Conservation (phyloP, 805 yeast genomes). For the Kodamaea sagamina region DNA sequence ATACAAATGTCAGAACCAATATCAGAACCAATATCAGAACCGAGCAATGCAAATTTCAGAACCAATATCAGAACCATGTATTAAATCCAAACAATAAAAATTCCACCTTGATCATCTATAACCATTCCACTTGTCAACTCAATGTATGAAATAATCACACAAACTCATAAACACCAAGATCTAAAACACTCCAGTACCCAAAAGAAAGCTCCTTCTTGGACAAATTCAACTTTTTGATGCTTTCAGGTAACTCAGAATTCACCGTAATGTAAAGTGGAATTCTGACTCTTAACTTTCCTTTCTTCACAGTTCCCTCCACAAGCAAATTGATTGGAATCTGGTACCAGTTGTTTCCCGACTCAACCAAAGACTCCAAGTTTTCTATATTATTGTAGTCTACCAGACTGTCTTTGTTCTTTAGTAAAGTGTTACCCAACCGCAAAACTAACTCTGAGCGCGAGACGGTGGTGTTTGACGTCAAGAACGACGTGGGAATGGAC, state of each 20-base stretch:
- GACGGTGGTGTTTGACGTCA: conserved; percentile 30
- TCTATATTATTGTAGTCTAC: conserved; percentile 10
- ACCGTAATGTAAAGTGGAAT: conserved; percentile 36
- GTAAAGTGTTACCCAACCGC: conserved; percentile 21
- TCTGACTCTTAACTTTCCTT: conserved; percentile 14
- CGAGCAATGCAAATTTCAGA: no score
- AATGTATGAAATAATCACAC: no score
- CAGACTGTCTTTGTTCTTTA: conserved; percentile 4
- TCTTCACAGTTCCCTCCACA: conserved; percentile 5
- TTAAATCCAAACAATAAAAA: no score
- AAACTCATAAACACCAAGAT: conserved; percentile 15
- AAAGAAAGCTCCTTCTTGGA: conserved; percentile 21
- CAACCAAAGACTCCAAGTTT: conserved; percentile 20
- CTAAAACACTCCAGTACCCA: conserved; percentile 30
- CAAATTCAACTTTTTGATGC: conserved; percentile 18
- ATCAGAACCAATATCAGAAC: no score
- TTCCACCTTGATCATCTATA: no score
- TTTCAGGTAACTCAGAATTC: conserved; percentile 26
- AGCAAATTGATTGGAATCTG: conserved; percentile 31
- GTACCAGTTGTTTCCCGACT: conserved; percentile 36
- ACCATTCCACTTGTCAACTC: no score
- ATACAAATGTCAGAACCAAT: no score
- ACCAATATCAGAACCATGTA: no score
- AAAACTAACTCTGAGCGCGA: conserved; percentile 35
- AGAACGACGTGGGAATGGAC: conserved; percentile 36